Base-by-base conservation (phyloP, 768 basidiomycete species). In the Agaricus sinodeliciosus region DNA sequence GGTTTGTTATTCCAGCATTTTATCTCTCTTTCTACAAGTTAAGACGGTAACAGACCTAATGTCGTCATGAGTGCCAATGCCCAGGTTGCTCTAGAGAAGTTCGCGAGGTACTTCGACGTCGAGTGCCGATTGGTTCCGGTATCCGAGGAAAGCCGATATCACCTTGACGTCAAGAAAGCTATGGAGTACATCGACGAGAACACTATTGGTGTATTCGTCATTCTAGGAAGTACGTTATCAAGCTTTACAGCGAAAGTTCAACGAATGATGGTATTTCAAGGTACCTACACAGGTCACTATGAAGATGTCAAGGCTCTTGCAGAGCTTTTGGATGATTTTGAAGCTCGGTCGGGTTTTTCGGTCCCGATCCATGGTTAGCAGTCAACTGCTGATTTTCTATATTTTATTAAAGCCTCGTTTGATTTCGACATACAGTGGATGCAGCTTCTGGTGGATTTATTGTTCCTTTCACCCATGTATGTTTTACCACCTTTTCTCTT, bases 301-400 rank as follows among this genome's bases (percentile, higher is more conserved):
- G 94, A 95, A 60, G 82, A 86, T 11, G 93, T 96, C 28, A 79
- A 88, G 64, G 88, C 85, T 64, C 89, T 96, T 82, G 73, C 86
- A 1, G 82, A 84, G 39, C 74, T 89, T 9, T 72, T 85, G 41
- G 83, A 85, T 59, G 76, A 80, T 58, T 82, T 80, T 61, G 77
- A 86, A 62, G 67, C 67, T n/a, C 72, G 76, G 60, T 84, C 82
- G 0, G 84, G 85, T 0, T 63, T 72, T 56, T 72, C 64, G 46
- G 72, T 87, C 31, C 84, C 84, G 2, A 86, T 87, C 49, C 85
- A 87, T 64, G 85, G 92, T 65, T 74, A 16, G 43, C 76, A 70
- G 74, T 68, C 63, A 45, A 16, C 60, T 67, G 7, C 9, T 11
- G 5, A 11, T 11, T n/a, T 55, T 77, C 72, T 2, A 1, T 0